phyloP scores from a whole-genome alignment of 805 yeast genomes.

The Sugiyamaella valdiviana region DNA sequence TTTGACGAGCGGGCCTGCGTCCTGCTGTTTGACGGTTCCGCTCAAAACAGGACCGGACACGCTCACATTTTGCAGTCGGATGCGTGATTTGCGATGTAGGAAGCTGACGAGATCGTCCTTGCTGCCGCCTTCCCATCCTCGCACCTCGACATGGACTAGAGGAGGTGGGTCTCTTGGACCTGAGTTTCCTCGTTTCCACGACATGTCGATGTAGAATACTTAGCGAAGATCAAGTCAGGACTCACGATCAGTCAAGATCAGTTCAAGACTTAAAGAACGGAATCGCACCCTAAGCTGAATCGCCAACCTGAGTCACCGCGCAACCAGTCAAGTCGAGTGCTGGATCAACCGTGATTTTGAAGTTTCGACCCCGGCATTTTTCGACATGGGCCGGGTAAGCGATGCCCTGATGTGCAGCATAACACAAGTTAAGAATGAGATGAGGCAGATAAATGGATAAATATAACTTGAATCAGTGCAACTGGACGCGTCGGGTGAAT shows the following conservation, averaged over 20 bases:
- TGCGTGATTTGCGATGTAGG: conserved; percentile 58
- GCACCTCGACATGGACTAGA: conserved; percentile 47
- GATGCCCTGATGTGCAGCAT: too few species aligned
- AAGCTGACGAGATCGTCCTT: conserved; percentile 63
- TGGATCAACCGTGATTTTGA: too few species aligned
- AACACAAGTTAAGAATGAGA: too few species aligned
- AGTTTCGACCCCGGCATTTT: too few species aligned
- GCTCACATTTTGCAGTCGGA: conserved; percentile 46
- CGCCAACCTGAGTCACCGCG: background rate
- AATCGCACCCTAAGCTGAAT: too few species aligned
- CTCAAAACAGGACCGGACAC: conserved; percentile 53
- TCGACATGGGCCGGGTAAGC: too few species aligned
- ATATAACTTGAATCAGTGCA: too few species aligned
- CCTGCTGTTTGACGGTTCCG: conserved; percentile 53
- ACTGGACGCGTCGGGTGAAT: too few species aligned
- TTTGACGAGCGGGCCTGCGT: conserved; percentile 52
- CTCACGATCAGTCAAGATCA: too few species aligned
- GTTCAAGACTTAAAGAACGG: too few species aligned
- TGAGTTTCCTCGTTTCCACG: background rate
- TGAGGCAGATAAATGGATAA: too few species aligned
- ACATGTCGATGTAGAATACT: conserved; percentile 1
- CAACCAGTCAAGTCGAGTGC: too few species aligned
- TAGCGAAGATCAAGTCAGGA: background rate
- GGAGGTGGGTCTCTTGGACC: background rate
- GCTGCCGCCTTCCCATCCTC: conserved; percentile 79